These are phyloP conservation scores for Geosmithia putterillii DNA, from an alignment of 2,329 filamentous ascomycete genomes.

Conservation along the genomic window DNA sequence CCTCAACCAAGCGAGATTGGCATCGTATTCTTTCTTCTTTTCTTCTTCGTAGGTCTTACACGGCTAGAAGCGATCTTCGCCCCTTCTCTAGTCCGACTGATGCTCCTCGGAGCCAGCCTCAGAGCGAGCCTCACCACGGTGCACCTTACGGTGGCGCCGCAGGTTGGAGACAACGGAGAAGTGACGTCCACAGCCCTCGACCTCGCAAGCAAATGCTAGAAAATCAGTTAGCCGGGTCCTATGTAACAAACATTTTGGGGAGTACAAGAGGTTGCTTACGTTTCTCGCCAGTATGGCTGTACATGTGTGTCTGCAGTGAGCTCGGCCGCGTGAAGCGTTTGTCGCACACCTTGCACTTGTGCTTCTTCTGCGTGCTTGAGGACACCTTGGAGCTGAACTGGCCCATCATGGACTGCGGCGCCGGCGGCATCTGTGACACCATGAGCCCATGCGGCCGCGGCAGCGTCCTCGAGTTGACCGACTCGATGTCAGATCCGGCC, in stretches of 20 bases:
- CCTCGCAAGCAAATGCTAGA: slow-evolving; percentile 82
- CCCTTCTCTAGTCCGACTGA: slow-evolving; percentile 49
- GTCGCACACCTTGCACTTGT: slow-evolving; percentile 98
- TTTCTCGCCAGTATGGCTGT: slow-evolving; percentile 96
- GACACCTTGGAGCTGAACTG: slow-evolving; percentile 96
- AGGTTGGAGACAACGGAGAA: slow-evolving; percentile 97
- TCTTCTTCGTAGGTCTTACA: too few relatives aligned
- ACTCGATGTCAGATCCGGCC: slow-evolving; percentile 74
- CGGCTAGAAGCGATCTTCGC: too few relatives aligned
- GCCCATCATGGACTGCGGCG: slow-evolving; percentile 95
- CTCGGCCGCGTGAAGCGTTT: slow-evolving; percentile 93
- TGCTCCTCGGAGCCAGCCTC: slow-evolving; percentile 53
- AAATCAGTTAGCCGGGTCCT: neutral
- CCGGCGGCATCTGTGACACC: slow-evolving; percentile 57
- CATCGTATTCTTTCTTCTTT: neutral
- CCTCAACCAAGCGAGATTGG: too few relatives aligned
- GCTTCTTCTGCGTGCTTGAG: slow-evolving; percentile 95
- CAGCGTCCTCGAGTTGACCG: slow-evolving; percentile 67
- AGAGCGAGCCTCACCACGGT: slow-evolving; percentile 56
- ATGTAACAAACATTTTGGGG: too few relatives aligned
- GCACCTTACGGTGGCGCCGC: slow-evolving; percentile 88
- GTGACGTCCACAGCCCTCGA: slow-evolving; percentile 87
- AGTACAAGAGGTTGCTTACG: slow-evolving; percentile 47
- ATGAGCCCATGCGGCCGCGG: slow-evolving; percentile 59
- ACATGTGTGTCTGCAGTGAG: slow-evolving; percentile 94